Percentiles rank a stretch among this genome's conserved stretches.
These are phyloP conservation scores for Aspergillus sp. DNA, from an alignment of 2,329 filamentous ascomycete genomes.

Conservation along the genomic window DNA sequence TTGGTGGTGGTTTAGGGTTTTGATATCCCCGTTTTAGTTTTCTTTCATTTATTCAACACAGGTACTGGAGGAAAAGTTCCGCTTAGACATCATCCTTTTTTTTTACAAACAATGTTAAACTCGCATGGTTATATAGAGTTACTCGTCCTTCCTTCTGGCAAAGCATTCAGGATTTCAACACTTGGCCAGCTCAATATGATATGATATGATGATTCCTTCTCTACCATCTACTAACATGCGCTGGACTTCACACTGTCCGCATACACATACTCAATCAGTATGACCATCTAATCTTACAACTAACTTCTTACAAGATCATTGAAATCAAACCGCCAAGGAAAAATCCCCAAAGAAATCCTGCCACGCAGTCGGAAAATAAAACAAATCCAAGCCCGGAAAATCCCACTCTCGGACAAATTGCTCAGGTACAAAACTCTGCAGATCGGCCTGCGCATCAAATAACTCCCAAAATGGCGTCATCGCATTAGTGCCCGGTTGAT, in stretches of 20 bases:
- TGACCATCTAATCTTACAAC: too few relatives aligned
- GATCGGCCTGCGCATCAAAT: constrained; percentile 47
- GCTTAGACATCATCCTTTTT: constrained; percentile 6
- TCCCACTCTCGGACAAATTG: constrained; percentile 62
- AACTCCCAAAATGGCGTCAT: constrained; percentile 37
- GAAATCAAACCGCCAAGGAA: constrained; percentile 29
- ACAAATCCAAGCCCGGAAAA: constrained; percentile 57
- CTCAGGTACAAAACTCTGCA: constrained; percentile 57
- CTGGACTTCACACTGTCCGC: too few relatives aligned
- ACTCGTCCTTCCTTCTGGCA: neutral
- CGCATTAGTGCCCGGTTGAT: neutral
- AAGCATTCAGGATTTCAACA: neutral
- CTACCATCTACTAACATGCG: neutral
- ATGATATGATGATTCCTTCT: neutral
- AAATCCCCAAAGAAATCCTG: constrained; percentile 53
- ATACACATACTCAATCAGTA: too few relatives aligned
- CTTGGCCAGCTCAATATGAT: neutral
- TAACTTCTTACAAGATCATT: neutral
- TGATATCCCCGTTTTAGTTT: constrained; percentile 8
- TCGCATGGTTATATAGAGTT: neutral
- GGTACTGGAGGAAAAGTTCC: constrained; percentile 19
- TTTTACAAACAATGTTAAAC: neutral
- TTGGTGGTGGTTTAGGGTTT: neutral
- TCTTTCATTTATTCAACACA: constrained; percentile 23
- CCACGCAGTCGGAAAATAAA: constrained; percentile 52